A percentile compares a stretch with the other conserved stretches of the same genome.
phyloP scores from a whole-genome alignment of 345 rosid genomes.

The Dipteronia sinensis region DNA sequence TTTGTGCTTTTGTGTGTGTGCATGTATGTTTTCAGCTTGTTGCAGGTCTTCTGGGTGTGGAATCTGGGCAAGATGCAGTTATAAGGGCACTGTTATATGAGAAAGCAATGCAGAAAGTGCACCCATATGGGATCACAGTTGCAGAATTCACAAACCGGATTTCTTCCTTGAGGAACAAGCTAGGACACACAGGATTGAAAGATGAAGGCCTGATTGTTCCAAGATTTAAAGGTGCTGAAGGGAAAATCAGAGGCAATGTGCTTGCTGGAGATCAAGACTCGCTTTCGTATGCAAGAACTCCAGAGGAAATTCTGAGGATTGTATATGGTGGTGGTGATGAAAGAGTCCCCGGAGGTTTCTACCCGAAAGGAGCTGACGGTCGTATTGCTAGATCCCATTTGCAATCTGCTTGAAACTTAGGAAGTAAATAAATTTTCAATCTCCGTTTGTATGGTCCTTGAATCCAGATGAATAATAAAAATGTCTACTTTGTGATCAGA shows the following conservation, averaged over 20 bases:
- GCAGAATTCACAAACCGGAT: constrained; percentile 45
- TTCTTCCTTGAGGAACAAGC: constrained; percentile 35
- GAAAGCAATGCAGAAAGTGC: constrained; percentile 30
- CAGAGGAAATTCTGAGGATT: constrained; percentile 36
- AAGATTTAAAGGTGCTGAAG: constrained; percentile 29
- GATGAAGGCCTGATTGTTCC: constrained; percentile 52
- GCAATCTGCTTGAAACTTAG: not conserved
- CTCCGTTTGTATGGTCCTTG: not conserved
- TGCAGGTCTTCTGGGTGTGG: constrained; percentile 78
- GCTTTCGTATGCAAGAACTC: constrained; percentile 33
- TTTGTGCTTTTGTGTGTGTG: not conserved
- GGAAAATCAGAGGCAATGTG: constrained; percentile 36
- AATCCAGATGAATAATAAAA: not conserved
- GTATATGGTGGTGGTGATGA: constrained; percentile 39
- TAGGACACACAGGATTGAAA: constrained; percentile 30
- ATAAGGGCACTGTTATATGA: constrained; percentile 61
- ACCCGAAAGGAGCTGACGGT: constrained; percentile 42
- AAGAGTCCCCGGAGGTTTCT: constrained; percentile 38
- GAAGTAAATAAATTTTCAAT: not conserved
- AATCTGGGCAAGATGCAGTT: constrained; percentile 84
- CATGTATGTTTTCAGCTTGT: constrained; percentile 45
- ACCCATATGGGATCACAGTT: constrained; percentile 41
- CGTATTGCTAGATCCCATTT: constrained; percentile 29
- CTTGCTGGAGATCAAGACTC: constrained; percentile 39
- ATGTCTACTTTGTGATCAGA: not conserved